Conservation (phyloP, 768 basidiomycete genomes). For the Phanerodontia chrysosporium region DNA sequence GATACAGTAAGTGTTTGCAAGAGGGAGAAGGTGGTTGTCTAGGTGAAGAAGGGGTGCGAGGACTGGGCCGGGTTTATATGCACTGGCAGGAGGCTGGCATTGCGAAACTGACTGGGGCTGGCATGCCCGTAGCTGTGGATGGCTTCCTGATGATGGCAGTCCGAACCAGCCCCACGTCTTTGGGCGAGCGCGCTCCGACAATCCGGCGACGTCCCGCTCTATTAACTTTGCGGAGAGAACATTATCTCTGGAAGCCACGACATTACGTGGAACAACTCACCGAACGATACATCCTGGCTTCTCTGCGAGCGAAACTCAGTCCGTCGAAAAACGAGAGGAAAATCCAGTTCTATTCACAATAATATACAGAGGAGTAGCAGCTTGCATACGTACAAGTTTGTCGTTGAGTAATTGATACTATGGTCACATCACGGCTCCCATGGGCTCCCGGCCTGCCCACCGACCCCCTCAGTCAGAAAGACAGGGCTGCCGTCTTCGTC, state of each 20-base stretch:
- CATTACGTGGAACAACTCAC: too few relatives aligned
- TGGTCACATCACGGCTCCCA: constrained; percentile 27
- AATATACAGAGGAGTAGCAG: background rate
- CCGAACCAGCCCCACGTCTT: too few relatives aligned
- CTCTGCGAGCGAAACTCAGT: too few relatives aligned
- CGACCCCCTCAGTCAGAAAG: constrained; percentile 62
- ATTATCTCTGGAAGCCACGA: too few relatives aligned
- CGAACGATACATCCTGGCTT: too few relatives aligned
- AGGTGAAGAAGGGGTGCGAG: background rate
- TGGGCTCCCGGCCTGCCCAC: constrained; percentile 46
- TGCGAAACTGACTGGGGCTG: background rate
- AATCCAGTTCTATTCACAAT: background rate
- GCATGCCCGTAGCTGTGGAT: background rate
- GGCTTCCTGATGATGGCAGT: background rate
- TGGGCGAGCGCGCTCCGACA: too few relatives aligned
- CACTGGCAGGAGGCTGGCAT: background rate
- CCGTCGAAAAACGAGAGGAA: too few relatives aligned
- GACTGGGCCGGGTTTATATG: background rate
- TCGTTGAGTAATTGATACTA: background rate
- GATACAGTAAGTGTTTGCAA: background rate
- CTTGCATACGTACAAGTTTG: background rate
- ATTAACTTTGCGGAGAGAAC: too few relatives aligned
- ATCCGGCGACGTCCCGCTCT: too few relatives aligned
- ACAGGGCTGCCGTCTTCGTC: constrained; percentile 45
- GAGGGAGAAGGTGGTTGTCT: background rate